These are phyloP conservation scores for Saussurea involucrata DNA, from an alignment of 129 eudicot species.

Conservation along the genomic window DNA sequence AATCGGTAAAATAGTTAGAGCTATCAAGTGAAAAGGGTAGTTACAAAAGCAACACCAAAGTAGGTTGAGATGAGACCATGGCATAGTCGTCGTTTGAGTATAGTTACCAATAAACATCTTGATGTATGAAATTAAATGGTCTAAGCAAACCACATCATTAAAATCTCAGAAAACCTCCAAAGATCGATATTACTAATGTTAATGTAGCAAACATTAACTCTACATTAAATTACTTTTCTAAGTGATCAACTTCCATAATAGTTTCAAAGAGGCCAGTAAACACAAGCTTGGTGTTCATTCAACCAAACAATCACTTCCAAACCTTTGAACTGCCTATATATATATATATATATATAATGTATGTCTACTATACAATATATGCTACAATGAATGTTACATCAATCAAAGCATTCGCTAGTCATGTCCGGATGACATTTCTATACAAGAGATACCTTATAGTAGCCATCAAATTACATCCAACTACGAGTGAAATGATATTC, in stretches of 20 bases:
- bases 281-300: neutral
- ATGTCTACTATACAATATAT: neutral
- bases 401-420: neutral
- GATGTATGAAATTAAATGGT: too few species aligned
- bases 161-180: neutral
- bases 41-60: too few species aligned
- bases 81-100: too few species aligned
- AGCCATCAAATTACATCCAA: neutral
- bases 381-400: neutral
- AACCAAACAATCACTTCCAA: neutral
- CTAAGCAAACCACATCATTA: neutral
- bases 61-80: too few species aligned
- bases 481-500: conserved; percentile 2
- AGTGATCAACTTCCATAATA: neutral
- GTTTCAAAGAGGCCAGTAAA: neutral
- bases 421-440: neutral
- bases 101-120: too few species aligned
- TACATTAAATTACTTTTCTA: neutral
- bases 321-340: neutral
- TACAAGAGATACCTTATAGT: neutral
- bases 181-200: neutral
- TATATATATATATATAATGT: neutral
- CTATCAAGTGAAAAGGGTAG: too few species aligned
- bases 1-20: too few species aligned
- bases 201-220: neutral